Evolutionary conservation across 2,329 filamentous ascomycete genomes (phyloP).

Genomic region (Xylariales sp.): DNA sequence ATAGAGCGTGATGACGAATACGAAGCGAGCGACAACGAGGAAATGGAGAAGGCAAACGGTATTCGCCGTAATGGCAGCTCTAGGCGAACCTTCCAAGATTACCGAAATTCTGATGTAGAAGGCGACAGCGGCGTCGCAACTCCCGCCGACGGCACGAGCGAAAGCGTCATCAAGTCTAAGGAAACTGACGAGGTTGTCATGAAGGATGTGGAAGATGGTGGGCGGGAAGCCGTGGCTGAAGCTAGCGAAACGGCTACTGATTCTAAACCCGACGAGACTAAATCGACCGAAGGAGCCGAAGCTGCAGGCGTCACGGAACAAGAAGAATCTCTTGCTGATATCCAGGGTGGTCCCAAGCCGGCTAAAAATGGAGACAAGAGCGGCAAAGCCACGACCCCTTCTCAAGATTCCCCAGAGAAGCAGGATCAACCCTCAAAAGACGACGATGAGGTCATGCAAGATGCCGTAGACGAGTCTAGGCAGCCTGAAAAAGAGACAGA

Average conservation of each 20-base stretch:
- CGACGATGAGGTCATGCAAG: slow-evolving; percentile 46
- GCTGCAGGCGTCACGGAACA: slow-evolving; percentile 40
- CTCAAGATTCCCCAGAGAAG: slow-evolving; percentile 32
- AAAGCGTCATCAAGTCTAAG: slow-evolving; percentile 52
- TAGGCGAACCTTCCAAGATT: slow-evolving; percentile 64
- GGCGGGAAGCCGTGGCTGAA: slow-evolving; percentile 47
- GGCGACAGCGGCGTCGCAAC: slow-evolving; percentile 56
- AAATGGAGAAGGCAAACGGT: slow-evolving; percentile 78
- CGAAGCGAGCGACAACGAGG: slow-evolving; percentile 90
- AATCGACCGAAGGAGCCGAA: slow-evolving; percentile 38
- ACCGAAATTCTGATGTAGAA: slow-evolving; percentile 58
- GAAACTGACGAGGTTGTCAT: slow-evolving; percentile 57
- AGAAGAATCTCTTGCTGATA: slow-evolving; percentile 43
- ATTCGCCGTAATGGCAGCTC: slow-evolving; percentile 65
- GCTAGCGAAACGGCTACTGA: slow-evolving; percentile 45
- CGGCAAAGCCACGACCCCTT: slow-evolving; percentile 32
- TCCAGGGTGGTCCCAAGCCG: slow-evolving; percentile 51
- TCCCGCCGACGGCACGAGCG: slow-evolving; percentile 52
- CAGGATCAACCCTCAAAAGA: slow-evolving; percentile 37
- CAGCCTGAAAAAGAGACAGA: slow-evolving; percentile 37
- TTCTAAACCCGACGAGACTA: slow-evolving; percentile 41
- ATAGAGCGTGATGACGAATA: slow-evolving; percentile 82
- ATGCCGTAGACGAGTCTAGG: slow-evolving; percentile 37
- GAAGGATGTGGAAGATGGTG: slow-evolving; percentile 45
- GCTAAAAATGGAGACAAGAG: slow-evolving; percentile 40